phyloP scores from a whole-genome alignment of 2,329 filamentous ascomycete genomes.

The Exophiala phaeomuriformis region DNA sequence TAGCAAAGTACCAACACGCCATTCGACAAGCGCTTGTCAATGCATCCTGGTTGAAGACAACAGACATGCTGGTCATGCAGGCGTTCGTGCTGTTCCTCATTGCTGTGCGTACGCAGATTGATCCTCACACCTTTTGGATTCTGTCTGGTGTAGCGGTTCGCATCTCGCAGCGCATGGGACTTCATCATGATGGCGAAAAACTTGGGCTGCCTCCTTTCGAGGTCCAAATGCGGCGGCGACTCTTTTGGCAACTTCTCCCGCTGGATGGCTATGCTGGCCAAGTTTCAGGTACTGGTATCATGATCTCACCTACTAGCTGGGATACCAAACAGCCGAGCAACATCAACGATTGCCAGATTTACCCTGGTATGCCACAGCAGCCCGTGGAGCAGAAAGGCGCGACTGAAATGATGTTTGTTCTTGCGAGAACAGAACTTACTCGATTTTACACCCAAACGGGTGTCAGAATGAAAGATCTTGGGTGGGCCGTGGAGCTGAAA shows the following conservation, averaged over 20 bases:
- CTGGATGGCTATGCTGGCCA: slow-evolving; percentile 1
- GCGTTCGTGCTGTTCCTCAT: background rate
- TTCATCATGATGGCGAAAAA: slow-evolving; percentile 55
- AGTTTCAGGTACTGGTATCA: background rate
- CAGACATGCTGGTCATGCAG: background rate
- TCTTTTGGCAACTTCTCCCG: slow-evolving; percentile 52
- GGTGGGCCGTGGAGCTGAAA: slow-evolving; percentile 8
- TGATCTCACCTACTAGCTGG: background rate
- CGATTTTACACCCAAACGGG: slow-evolving; percentile 19
- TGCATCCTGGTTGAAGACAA: background rate
- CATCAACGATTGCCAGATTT: slow-evolving; percentile 53
- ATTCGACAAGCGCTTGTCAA: background rate
- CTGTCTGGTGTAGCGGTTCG: slow-evolving; percentile 54
- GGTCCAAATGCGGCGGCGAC: slow-evolving; percentile 57
- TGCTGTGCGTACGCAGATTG: slow-evolving; percentile 23
- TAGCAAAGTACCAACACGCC: background rate
- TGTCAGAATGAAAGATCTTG: slow-evolving; percentile 10
- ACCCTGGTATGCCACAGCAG: slow-evolving; percentile 32
- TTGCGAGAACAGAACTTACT: slow-evolving; percentile 5
- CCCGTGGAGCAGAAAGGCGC: slow-evolving; percentile 3
- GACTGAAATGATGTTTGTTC: slow-evolving; percentile 18
- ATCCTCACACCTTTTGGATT: slow-evolving; percentile 54
- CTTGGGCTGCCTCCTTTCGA: slow-evolving; percentile 55
- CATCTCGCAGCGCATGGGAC: slow-evolving; percentile 61
- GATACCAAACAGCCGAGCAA: slow-evolving; percentile 42